A percentile compares a stretch with the other conserved stretches of the same genome.
These are phyloP conservation scores for Salix suchowensis DNA, from an alignment of 345 rosid genomes.

Conservation along the genomic window DNA sequence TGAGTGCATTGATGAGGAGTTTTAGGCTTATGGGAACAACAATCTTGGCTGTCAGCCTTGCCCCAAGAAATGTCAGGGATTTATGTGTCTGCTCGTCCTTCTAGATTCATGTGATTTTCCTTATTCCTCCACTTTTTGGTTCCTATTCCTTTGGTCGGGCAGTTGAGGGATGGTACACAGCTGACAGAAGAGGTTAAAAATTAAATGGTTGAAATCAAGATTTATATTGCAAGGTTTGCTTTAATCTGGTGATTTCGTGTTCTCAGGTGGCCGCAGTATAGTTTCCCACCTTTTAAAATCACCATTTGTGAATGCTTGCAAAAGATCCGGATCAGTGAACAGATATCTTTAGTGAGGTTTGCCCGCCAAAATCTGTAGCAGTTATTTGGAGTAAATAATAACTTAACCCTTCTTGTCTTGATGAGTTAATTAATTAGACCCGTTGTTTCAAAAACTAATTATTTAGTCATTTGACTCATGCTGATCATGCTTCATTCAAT, in stretches of 20 bases:
- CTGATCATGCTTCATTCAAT: too few species aligned
- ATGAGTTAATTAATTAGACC: too few species aligned
- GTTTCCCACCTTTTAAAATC: slow-evolving; percentile 66
- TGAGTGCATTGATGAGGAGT: background rate
- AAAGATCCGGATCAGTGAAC: slow-evolving; percentile 59
- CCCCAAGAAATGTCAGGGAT: background rate
- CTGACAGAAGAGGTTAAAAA: background rate
- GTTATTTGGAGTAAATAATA: background rate
- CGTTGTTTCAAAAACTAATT: too few species aligned
- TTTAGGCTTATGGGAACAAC: background rate
- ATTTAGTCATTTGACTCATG: too few species aligned
- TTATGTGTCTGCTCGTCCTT: too few species aligned
- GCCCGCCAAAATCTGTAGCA: slow-evolving; percentile 15
- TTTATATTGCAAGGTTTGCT: background rate
- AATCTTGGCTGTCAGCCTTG: background rate
- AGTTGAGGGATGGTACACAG: background rate
- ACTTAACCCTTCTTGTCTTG: too few species aligned
- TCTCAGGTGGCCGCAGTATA: slow-evolving; percentile 86
- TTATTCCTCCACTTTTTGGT: background rate
- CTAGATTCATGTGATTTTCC: background rate
- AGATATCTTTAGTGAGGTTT: slow-evolving; percentile 74
- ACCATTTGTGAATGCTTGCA: slow-evolving; percentile 47
- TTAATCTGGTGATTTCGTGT: background rate
- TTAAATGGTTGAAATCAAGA: background rate
- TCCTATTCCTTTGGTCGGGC: background rate